Evolutionary conservation across 352 stramenopile species (phyloP).

Genomic region (Phytophthora idaei): DNA sequence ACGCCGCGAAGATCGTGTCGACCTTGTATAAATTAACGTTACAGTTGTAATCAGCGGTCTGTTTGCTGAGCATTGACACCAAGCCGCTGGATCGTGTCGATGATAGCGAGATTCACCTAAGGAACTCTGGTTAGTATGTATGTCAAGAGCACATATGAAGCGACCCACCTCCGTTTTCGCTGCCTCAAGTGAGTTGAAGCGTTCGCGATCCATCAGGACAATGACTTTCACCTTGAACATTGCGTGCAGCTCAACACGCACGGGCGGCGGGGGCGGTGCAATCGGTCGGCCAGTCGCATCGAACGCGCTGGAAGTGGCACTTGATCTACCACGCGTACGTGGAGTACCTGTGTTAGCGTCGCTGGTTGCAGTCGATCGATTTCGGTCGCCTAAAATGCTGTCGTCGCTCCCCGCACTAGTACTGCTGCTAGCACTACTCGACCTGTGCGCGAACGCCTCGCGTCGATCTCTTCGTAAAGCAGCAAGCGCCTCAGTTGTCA

Average conservation of each 20-base stretch:
- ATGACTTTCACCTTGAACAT: conserved; percentile 74
- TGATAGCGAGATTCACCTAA: conserved; percentile 72
- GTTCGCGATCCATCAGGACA: conserved; percentile 55
- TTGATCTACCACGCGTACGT: conserved; percentile 21
- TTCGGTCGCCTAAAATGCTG: conserved; percentile 25
- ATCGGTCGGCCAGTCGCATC: conserved; percentile 38
- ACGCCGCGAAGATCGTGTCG: conserved; percentile 16
- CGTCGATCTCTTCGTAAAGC: conserved; percentile 29
- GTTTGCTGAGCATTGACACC: conserved; percentile 35
- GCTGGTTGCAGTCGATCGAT: conserved; percentile 32
- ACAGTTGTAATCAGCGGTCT: conserved; percentile 11
- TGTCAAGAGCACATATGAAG: background rate
- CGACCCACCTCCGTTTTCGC: conserved; percentile 66
- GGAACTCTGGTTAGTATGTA: background rate
- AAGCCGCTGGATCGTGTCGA: conserved; percentile 59
- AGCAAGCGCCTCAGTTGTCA: conserved; percentile 32
- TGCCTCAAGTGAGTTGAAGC: conserved; percentile 59
- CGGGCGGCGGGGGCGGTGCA: conserved; percentile 26
- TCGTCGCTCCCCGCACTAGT: conserved; percentile 34
- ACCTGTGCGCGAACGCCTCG: conserved; percentile 20
- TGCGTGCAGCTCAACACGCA: conserved; percentile 51
- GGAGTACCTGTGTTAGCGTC: conserved; percentile 20
- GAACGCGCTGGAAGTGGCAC: conserved; percentile 34
- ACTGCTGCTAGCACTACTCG: conserved; percentile 41
- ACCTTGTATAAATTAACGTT: conserved; percentile 6